Conservation (phyloP, 441 rosid genomes). For the Gossypium lobatum region DNA sequence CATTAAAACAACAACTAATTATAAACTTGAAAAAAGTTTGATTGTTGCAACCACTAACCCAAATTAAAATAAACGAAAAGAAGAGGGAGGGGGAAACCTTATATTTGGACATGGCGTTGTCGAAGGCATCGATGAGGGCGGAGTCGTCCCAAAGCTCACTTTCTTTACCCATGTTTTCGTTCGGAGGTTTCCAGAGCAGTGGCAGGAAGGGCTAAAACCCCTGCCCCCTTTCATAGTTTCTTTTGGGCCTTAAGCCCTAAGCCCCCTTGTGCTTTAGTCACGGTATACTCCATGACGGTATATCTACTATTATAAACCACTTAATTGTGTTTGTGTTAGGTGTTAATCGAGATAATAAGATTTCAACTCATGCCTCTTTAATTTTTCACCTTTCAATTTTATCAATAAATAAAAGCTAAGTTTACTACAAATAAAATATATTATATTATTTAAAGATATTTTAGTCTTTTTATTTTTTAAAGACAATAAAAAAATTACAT, state of each 20-base stretch:
- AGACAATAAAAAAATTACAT: too few relatives aligned
- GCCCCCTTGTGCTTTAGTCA: not conserved
- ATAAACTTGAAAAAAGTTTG: not conserved
- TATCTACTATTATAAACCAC: too few relatives aligned
- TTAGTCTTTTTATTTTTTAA: too few relatives aligned
- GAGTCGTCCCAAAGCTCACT: slow-evolving; percentile 61
- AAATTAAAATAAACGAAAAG: not conserved
- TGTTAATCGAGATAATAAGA: too few relatives aligned
- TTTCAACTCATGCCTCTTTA: too few relatives aligned
- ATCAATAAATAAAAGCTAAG: too few relatives aligned
- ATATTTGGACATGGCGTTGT: slow-evolving; percentile 49
- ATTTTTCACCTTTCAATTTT: too few relatives aligned
- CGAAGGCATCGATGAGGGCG: slow-evolving; percentile 52
- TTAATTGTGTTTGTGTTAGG: too few relatives aligned
- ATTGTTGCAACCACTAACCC: not conserved
- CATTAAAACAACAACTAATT: not conserved
- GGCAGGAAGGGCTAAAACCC: not conserved
- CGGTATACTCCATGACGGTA: too few relatives aligned
- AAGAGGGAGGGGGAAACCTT: slow-evolving; percentile 26
- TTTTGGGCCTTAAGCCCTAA: not conserved
- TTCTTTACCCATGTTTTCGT: slow-evolving; percentile 31
- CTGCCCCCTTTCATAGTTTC: not conserved
- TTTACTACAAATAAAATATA: too few relatives aligned
- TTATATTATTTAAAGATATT: too few relatives aligned
- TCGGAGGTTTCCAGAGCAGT: not conserved